Percentiles rank a stretch among this genome's conserved stretches.
Conservation (phyloP, 2,329 filamentous ascomycete species). For the Boeremia lycopersici region DNA sequence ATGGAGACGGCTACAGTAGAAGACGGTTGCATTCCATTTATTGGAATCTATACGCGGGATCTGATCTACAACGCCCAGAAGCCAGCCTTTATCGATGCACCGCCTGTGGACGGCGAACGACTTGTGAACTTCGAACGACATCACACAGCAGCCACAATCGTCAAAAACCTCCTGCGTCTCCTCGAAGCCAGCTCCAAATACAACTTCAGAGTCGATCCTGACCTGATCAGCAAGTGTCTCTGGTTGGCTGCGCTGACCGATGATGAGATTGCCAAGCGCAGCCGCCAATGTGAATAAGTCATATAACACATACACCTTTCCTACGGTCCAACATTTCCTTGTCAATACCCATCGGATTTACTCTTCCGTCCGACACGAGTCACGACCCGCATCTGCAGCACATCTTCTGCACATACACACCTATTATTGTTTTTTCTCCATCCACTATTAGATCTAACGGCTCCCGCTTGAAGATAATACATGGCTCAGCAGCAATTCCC, state of each 20-base stretch:
- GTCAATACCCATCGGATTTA: conserved; percentile 27
- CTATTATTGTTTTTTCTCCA: conserved; percentile 6
- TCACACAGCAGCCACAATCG: conserved; percentile 74
- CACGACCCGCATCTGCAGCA: conserved; percentile 30
- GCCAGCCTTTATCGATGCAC: conserved; percentile 74
- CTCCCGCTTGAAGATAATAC: conserved; percentile 30
- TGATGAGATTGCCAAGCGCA: conserved; percentile 65
- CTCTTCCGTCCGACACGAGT: conserved; percentile 29
- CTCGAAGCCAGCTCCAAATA: conserved; percentile 80
- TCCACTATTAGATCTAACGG: conserved; percentile 36
- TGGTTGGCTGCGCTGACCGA: conserved; percentile 81
- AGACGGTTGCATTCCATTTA: conserved; percentile 80
- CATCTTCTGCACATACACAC: conserved; percentile 23
- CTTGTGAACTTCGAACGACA: conserved; percentile 85
- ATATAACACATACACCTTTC: conserved; percentile 10
- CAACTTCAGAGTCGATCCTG: conserved; percentile 74
- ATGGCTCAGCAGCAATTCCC: conserved; percentile 6
- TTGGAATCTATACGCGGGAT: conserved; percentile 81
- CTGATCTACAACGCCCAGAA: conserved; percentile 81
- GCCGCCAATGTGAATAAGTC: conserved; percentile 38
- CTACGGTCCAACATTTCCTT: conserved; percentile 22
- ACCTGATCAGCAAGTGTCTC: conserved; percentile 79
- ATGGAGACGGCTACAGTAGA: conserved; percentile 74
- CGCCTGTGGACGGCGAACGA: conserved; percentile 62
- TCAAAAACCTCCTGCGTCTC: conserved; percentile 79